These are phyloP conservation scores for Glutinoglossum americanum DNA, from an alignment of 495 filamentous ascomycete genomes.

Conservation along the genomic window DNA sequence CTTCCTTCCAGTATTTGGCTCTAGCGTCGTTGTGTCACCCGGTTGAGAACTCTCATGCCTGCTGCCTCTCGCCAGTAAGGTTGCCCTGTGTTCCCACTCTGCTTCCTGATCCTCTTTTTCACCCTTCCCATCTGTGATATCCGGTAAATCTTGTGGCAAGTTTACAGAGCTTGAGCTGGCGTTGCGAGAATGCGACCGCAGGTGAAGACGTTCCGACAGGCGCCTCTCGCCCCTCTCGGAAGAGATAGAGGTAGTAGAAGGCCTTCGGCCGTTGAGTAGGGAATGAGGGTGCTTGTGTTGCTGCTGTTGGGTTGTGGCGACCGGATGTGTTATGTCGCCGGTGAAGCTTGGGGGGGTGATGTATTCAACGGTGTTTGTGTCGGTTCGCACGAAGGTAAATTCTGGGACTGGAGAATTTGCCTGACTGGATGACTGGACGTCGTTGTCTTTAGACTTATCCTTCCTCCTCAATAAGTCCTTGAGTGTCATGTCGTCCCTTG, in stretches of 20 bases:
- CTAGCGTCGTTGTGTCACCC: not conserved
- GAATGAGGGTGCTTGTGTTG: not conserved
- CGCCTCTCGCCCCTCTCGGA: slow-evolving; percentile 4
- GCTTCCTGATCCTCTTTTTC: slow-evolving; percentile 28
- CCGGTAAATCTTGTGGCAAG: slow-evolving; percentile 60
- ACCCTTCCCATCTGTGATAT: slow-evolving; percentile 33
- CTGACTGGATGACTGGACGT: slow-evolving; percentile 13
- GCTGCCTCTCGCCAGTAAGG: slow-evolving; percentile 42
- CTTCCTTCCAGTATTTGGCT: not conserved
- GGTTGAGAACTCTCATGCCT: not conserved
- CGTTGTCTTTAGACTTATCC: slow-evolving; percentile 17
- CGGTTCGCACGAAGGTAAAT: slow-evolving; percentile 68
- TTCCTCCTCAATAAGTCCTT: slow-evolving; percentile 57
- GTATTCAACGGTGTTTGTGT: slow-evolving; percentile 58
- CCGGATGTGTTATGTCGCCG: slow-evolving; percentile 15
- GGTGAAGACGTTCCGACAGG: slow-evolving; percentile 50
- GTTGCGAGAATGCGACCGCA: slow-evolving; percentile 32
- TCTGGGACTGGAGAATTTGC: slow-evolving; percentile 28
- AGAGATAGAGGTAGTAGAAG: not conserved
- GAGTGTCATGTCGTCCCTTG: slow-evolving; percentile 47
- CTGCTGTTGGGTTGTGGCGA: not conserved
- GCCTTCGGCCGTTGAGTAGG: not conserved
- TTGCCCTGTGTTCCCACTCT: slow-evolving; percentile 77
- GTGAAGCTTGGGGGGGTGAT: slow-evolving; percentile 40
- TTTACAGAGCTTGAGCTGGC: slow-evolving; percentile 38